Evolutionary conservation across 1,139 yeast genomes (phyloP), one percentile per base, ranked within the genome.

Genomic region (Zygoascus hellenicus): DNA sequence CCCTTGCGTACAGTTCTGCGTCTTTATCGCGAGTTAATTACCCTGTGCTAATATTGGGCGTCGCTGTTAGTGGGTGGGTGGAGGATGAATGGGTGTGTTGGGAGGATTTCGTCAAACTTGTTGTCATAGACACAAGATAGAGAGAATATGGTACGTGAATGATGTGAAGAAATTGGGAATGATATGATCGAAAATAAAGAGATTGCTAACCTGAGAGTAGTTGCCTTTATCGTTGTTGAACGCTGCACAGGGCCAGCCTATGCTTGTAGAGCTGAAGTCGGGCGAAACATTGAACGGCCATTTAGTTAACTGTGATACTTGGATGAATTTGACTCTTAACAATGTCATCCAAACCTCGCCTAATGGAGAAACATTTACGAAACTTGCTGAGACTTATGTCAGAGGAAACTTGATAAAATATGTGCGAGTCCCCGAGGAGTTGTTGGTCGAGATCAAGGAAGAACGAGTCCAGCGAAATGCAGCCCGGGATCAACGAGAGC

Each of bases 241-340:
- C 47, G 87, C 96, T 48, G 90, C 96, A 16, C 90, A 88, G 66
- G 92, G 89, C 51, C 90, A 87, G 62, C 87, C 89, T 36, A 77
- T 92, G 61, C 77, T 85, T 62, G 89, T 94, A 48, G 98, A 92
- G 67, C 78, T 94, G 64, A 94, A 94, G 66, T 83, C 84, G 49
- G 97, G 97, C 31, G 97, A 88, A 61, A 82, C 94, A 11, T 74
- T 89, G 50, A 86, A 84, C 61, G 99, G 99, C 36, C 80, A 78
- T 52, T 74, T 94, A 53, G 78, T 81, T 50, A 85, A 86, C 61
- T 89, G 96, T 59, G 98, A 94, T 64, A 82, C 88, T 36, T 88
- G 95, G 90, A 94, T 94, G 98, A 92, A 92, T 64, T 73, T 94
- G 58, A 87, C 96, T 1, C 73, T 94, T 48, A 74, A 74, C 39